Base-by-base conservation (phyloP, 768 basidiomycete genomes). In the Leccinum fibrillosum region DNA sequence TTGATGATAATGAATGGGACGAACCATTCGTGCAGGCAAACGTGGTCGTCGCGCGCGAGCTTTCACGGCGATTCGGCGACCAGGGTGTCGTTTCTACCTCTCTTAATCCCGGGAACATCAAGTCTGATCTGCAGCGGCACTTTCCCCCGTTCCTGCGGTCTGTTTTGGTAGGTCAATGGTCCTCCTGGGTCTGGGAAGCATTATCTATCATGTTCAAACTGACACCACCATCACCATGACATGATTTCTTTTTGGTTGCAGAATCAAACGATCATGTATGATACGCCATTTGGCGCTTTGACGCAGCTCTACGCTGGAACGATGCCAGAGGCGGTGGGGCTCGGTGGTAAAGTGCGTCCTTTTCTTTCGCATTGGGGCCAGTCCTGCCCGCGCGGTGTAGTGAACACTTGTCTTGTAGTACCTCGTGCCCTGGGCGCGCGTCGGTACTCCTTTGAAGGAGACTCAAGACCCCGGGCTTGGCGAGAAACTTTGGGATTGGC, bases 251-350 rank as follows among this genome's bases (percentile, higher is more conserved):
- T 42, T 42, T 19, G 8, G 10, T 11, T 37, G 23, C 57, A 74
- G 74, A 58, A 57, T 21, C 12, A 23, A 21, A 50, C 57, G 17
- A 7, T 73, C 51, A 50, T 75, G 19, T 63, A 74, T 59, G 73
- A 75, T 6, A 58, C 67, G 6, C 60, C 71, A 3, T 59, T 59
- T 34, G 81, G 81, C 5, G 78, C 76, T 9, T 65, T 81, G 50
- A 77, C 80, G 2, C 78, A 76, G 54, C 67, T 80, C 11, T 82
- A 74, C 58, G 78, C 76, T 12, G 79, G 75, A 1, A 77, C 77
- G 15, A 61, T 78, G 55, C 72, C 76, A 1, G 75, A 79, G 50
- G 74, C 69, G 9, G 71, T 59, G 2, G 67, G 66, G 4, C 59
- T 74, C 1, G 75, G 76, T 53, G 82, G 83, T 3, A 70, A 77